Evolutionary conservation across 768 basidiomycete genomes (phyloP).

Genomic region (Pisolithus sp.): DNA sequence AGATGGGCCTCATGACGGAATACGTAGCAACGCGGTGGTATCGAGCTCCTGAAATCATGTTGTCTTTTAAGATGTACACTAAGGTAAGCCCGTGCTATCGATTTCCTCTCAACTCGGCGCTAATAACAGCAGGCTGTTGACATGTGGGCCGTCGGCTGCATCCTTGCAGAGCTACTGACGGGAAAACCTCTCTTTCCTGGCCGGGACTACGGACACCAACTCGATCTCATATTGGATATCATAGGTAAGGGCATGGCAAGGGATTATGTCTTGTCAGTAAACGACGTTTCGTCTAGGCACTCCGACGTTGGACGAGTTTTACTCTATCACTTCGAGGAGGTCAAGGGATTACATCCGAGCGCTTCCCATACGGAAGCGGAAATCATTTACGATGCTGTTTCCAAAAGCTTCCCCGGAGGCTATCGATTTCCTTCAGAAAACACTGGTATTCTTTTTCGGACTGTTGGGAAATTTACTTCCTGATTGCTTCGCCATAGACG

Average conservation of each 20-base stretch:
- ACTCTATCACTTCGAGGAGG: slow-evolving; percentile 78
- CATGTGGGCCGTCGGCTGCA: slow-evolving; percentile 70
- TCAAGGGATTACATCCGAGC: slow-evolving; percentile 86
- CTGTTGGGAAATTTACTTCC: slow-evolving; percentile 27
- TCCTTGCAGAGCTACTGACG: slow-evolving; percentile 75
- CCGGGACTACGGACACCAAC: slow-evolving; percentile 81
- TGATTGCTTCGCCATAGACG: slow-evolving; percentile 37
- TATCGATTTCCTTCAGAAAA: slow-evolving; percentile 66
- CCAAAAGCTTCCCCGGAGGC: slow-evolving; percentile 71
- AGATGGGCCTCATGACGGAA: slow-evolving; percentile 68
- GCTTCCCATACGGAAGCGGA: slow-evolving; percentile 74
- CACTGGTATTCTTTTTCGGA: slow-evolving; percentile 41
- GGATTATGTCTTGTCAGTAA: slow-evolving; percentile 14
- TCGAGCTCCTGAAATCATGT: slow-evolving; percentile 91
- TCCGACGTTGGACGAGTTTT: slow-evolving; percentile 85
- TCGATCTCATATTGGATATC: slow-evolving; percentile 82
- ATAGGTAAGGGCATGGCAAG: slow-evolving; percentile 43
- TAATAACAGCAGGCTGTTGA: slow-evolving; percentile 48
- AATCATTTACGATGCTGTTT: slow-evolving; percentile 65
- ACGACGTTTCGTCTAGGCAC: slow-evolving; percentile 43
- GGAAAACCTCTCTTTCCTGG: slow-evolving; percentile 85
- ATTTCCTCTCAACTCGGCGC: slow-evolving; percentile 4
- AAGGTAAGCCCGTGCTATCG: slow-evolving; percentile 38
- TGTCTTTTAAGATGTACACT: slow-evolving; percentile 86
- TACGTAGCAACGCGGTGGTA: slow-evolving; percentile 94